These are phyloP conservation scores for Zygosaccharomyces bailii DNA, from an alignment of 805 yeast genomes.

Conservation along the genomic window DNA sequence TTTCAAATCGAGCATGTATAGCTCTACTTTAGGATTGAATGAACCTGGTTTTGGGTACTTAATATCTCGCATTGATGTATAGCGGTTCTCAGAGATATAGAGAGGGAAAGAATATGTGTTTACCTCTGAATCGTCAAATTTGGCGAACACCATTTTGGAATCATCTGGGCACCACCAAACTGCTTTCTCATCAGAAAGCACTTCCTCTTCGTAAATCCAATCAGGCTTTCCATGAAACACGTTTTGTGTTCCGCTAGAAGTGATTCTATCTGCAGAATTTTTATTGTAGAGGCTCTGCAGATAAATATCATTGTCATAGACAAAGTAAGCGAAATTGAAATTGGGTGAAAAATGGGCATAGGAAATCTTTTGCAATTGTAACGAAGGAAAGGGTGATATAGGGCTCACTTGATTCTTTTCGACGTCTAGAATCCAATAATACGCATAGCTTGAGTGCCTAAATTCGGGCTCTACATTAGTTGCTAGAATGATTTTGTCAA, in stretches of 20 bases:
- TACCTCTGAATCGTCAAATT: constrained; percentile 59
- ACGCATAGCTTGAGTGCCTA: constrained; percentile 65
- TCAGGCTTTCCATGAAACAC: constrained; percentile 72
- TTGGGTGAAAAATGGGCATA: constrained; percentile 62
- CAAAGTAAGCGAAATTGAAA: constrained; percentile 53
- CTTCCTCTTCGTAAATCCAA: constrained; percentile 93
- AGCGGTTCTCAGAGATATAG: constrained; percentile 42
- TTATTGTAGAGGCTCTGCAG: constrained; percentile 38
- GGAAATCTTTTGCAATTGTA: constrained; percentile 28
- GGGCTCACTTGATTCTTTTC: constrained; percentile 35
- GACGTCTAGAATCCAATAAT: constrained; percentile 61
- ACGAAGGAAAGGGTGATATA: constrained; percentile 25
- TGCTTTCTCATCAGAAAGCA: constrained; percentile 52
- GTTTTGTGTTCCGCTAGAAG: constrained; percentile 48
- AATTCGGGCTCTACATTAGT: constrained; percentile 52
- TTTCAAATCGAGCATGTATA: constrained; percentile 43
- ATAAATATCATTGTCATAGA: constrained; percentile 53
- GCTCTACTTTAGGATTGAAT: constrained; percentile 51
- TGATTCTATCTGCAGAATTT: constrained; percentile 20
- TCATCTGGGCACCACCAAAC: constrained; percentile 76
- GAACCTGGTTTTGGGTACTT: constrained; percentile 76
- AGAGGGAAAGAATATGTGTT: constrained; percentile 49
- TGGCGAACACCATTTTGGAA: constrained; percentile 50
- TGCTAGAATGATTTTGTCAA: constrained; percentile 50
- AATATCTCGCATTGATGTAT: constrained; percentile 46